These are phyloP conservation scores for Bromus sterilis DNA, from an alignment of 176 grass and related monocot species.

Conservation along the genomic window DNA sequence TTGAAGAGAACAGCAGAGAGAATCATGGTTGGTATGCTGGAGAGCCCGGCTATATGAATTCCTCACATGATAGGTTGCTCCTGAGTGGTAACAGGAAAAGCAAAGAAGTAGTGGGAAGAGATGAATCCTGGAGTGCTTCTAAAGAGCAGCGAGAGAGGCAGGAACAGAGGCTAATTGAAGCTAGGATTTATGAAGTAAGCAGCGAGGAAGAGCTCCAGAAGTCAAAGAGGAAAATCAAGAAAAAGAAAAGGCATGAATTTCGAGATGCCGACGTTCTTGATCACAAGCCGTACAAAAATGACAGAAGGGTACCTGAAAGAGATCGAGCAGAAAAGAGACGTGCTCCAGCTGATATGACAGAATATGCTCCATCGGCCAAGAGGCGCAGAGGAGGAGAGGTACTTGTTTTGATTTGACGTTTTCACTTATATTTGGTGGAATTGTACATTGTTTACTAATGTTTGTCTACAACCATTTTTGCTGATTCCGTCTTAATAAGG, in stretches of 20 bases:
- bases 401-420: neutral
- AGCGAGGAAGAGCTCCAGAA: slow-evolving; percentile 69
- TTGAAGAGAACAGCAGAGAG: slow-evolving; percentile 48
- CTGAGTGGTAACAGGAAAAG: slow-evolving; percentile 42
- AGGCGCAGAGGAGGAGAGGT: slow-evolving; percentile 90
- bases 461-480: neutral
- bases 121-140: slow-evolving; percentile 46
- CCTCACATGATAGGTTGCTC: slow-evolving; percentile 28
- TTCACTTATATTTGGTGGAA: neutral
- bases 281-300: slow-evolving; percentile 74
- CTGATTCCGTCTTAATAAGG: neutral
- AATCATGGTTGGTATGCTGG: slow-evolving; percentile 45
- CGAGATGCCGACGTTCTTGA: slow-evolving; percentile 81
- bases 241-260: slow-evolving; percentile 93
- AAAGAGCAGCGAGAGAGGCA: slow-evolving; percentile 51
- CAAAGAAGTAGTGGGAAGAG: slow-evolving; percentile 28
- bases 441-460: slow-evolving; percentile 4
- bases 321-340: slow-evolving; percentile 52
- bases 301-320: slow-evolving; percentile 71
- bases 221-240: slow-evolving; percentile 88
- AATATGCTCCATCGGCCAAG: slow-evolving; percentile 50
- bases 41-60: slow-evolving; percentile 46
- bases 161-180: slow-evolving; percentile 52
- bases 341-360: slow-evolving; percentile 36
- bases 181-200: slow-evolving; percentile 47